phyloP scores from a whole-genome alignment of 2,329 filamentous ascomycete genomes.

The Scleromitrula shiraiana region DNA sequence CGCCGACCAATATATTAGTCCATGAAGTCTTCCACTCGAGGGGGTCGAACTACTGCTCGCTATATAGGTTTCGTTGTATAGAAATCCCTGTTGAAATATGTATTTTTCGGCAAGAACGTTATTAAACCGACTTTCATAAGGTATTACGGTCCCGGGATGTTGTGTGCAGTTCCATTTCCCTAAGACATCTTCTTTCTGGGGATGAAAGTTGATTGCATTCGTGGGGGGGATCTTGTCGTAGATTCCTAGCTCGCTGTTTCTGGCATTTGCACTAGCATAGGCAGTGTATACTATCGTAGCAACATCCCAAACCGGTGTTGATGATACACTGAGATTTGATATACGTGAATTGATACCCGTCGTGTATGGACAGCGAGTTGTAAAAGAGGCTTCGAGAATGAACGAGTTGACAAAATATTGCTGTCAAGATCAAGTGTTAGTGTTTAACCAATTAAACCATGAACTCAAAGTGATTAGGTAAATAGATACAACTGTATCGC shows the following conservation, averaged over 20 bases:
- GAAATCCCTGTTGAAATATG: not conserved
- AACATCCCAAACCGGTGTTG: not conserved
- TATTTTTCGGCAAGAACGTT: not conserved
- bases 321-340: not conserved
- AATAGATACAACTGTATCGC: too few species aligned
- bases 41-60: too few species aligned
- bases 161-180: not conserved
- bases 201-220: not conserved
- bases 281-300: not conserved
- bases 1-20: not conserved
- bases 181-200: not conserved
- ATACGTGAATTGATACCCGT: not conserved
- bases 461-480: too few species aligned
- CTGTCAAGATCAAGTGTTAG: not conserved
- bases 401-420: not conserved
- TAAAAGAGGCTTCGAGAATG: not conserved
- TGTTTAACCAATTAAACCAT: not conserved
- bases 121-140: not conserved
- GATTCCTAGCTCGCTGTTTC: not conserved
- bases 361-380: not conserved
- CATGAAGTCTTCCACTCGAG: too few species aligned
- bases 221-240: not conserved
- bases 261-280: not conserved
- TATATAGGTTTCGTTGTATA: not conserved
- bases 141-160: not conserved